These are phyloP conservation scores for Tanozyma kutaoensis DNA, from an alignment of 805 yeast species.

Conservation along the genomic window DNA sequence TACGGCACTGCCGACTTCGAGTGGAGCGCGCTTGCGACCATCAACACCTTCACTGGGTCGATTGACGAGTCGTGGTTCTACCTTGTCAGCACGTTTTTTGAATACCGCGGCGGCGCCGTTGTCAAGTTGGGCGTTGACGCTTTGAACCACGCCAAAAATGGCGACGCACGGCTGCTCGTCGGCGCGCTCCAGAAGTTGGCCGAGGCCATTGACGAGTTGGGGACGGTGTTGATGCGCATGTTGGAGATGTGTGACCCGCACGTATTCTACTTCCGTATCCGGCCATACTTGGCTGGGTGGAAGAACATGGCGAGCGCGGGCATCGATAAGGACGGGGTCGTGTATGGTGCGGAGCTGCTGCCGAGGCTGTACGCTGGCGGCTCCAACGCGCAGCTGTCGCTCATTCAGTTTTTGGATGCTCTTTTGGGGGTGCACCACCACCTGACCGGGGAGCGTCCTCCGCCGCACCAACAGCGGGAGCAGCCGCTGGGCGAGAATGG, in stretches of 20 bases:
- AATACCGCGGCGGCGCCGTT: constrained; percentile 65
- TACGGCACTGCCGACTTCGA: constrained; percentile 9
- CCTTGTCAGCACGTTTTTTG: constrained; percentile 77
- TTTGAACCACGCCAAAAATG: constrained; percentile 37
- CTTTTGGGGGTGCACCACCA: constrained; percentile 64
- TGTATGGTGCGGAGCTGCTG: constrained; percentile 51
- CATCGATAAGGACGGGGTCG: constrained; percentile 52
- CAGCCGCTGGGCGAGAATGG: constrained; percentile 14
- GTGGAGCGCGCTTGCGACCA: constrained; percentile 53
- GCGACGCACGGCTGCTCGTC: constrained; percentile 28
- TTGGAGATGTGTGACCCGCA: constrained; percentile 94
- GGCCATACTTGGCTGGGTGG: constrained; percentile 94
- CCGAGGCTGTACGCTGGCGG: constrained; percentile 70
- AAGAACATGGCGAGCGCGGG: constrained; percentile 84
- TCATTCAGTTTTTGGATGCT: constrained; percentile 78
- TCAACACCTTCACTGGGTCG: constrained; percentile 79
- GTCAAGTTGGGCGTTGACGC: constrained; percentile 58
- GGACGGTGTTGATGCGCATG: constrained; percentile 64
- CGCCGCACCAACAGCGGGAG: constrained; percentile 9
- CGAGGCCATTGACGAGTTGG: constrained; percentile 60
- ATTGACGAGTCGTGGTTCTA: constrained; percentile 93
- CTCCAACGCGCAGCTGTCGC: constrained; percentile 84
- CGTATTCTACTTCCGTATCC: constrained; percentile 68
- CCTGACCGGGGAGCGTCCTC: constrained; percentile 53
- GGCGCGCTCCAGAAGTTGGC: constrained; percentile 51